Evolutionary conservation across 2,329 filamentous ascomycete genomes (phyloP), one percentile per base, ranked within the genome.

Genomic region (Cytospora paraplurivora): DNA sequence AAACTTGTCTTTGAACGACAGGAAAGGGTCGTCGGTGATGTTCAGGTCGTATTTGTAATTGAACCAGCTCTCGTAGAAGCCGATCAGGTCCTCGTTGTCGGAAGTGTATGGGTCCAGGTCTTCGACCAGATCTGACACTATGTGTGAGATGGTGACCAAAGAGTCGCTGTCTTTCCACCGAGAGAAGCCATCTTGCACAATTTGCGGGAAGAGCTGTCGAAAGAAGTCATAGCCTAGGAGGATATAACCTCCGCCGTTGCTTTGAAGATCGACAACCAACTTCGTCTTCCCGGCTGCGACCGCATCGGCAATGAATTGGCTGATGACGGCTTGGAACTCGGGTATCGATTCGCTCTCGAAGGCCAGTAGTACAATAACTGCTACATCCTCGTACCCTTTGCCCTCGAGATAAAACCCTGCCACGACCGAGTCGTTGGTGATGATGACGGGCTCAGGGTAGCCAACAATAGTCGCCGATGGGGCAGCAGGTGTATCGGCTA

Each of bases 161-260:
- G 79, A 74, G 7, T 73, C 69, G 60, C 70, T 75, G 33, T 74
- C 71, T 52, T 76, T 75, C 77, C 77, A 76, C 65, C 81, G 80
- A 63, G 82, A 79, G 68, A 79, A 77, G 7, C 76, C 73, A 4
- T 76, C 74, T 12, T 74, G 73, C 19, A 81, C 72, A 35, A 79
- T 74, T 13, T 73, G 67, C 4, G 78, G 79, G 74, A 84, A 83
- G 0, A 87, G 76, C 71, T 82, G 75, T 59, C 83, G 82, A 75
- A 88, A 88, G 33, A 89, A 77, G 69, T 88, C 85, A 67, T 85
- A 86, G 17, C 83, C 86, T n/a, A 83, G 79, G 8, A 86, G 71
- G 52, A 88, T 82, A 15, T 78, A 80, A 32, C 86, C 86, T 50
- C 86, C 86, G 2, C 80, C 82, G 67, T 88, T 88, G 54, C 78